phyloP scores from a whole-genome alignment of 306 rosid species.

The Pachyrhizus erosus region DNA sequence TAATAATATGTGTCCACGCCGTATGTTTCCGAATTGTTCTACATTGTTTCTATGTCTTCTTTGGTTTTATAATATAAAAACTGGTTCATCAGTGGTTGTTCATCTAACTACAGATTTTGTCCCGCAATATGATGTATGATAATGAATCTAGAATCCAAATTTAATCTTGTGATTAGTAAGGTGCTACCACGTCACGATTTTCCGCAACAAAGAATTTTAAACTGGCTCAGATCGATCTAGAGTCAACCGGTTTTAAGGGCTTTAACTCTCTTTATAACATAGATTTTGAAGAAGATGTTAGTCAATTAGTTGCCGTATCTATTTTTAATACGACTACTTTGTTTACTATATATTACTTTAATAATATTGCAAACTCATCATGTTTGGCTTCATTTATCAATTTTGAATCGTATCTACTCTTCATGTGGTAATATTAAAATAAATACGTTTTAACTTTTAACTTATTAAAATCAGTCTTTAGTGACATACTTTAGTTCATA shows the following conservation, averaged over 20 bases:
- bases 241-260: constrained; percentile 51
- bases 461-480: not conserved
- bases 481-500: not conserved
- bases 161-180: constrained; percentile 51
- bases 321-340: constrained; percentile 22
- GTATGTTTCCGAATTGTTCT: constrained; percentile 65
- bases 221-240: not conserved
- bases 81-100: constrained; percentile 48
- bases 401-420: not conserved
- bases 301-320: constrained; percentile 24
- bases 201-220: constrained; percentile 6
- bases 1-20: constrained; percentile 56
- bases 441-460: not conserved
- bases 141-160: constrained; percentile 26
- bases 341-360: not conserved
- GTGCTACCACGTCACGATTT: constrained; percentile 20
- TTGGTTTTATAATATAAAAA: constrained; percentile 39
- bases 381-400: not conserved
- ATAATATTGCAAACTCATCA: not conserved
- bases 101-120: constrained; percentile 66
- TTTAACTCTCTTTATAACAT: constrained; percentile 15
- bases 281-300: constrained; percentile 34
- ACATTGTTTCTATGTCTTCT: constrained; percentile 55
- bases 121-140: constrained; percentile 45
- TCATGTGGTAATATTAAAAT: not conserved